Conservation (phyloP, 2,329 filamentous ascomycete genomes). For the Periconia digitata region DNA sequence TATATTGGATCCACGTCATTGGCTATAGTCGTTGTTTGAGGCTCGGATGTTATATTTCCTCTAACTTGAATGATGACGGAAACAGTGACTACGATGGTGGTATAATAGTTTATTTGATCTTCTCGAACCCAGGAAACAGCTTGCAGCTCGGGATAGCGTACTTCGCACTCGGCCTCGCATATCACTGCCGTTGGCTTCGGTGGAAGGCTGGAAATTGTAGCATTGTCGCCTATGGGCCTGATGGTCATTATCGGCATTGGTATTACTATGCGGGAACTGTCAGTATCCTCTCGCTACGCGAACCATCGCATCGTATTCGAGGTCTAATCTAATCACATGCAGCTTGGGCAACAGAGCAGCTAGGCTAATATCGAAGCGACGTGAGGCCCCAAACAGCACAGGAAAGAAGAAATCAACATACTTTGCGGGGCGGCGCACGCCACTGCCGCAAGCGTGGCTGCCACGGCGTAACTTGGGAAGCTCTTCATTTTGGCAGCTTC, state of each 20-base stretch:
- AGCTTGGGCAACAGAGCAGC: background rate
- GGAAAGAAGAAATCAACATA: background rate
- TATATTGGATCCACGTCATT: slow-evolving; percentile 8
- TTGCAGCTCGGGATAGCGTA: slow-evolving; percentile 9
- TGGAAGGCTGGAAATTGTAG: background rate
- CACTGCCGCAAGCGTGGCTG: slow-evolving; percentile 6
- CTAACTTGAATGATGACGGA: slow-evolving; percentile 4
- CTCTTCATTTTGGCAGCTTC: slow-evolving; percentile 3
- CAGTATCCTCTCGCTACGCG: background rate
- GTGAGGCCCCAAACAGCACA: slow-evolving; percentile 1
- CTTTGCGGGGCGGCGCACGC: slow-evolving; percentile 12
- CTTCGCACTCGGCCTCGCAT: slow-evolving; percentile 6
- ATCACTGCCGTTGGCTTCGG: slow-evolving; percentile 5
- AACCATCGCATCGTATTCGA: background rate
- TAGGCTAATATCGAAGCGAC: background rate
- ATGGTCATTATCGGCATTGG: background rate
- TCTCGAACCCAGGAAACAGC: slow-evolving; percentile 19
- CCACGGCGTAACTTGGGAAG: slow-evolving; percentile 2
- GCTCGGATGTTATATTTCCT: slow-evolving; percentile 2
- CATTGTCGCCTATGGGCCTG: slow-evolving; percentile 2
- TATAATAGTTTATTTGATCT: slow-evolving; percentile 17
- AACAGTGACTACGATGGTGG: slow-evolving; percentile 18
- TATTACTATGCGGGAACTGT: background rate
- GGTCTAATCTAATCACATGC: background rate
- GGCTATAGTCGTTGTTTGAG: slow-evolving; percentile 2